Conservation (phyloP, 345 rosid species). For the Carallia pectinifolia region DNA sequence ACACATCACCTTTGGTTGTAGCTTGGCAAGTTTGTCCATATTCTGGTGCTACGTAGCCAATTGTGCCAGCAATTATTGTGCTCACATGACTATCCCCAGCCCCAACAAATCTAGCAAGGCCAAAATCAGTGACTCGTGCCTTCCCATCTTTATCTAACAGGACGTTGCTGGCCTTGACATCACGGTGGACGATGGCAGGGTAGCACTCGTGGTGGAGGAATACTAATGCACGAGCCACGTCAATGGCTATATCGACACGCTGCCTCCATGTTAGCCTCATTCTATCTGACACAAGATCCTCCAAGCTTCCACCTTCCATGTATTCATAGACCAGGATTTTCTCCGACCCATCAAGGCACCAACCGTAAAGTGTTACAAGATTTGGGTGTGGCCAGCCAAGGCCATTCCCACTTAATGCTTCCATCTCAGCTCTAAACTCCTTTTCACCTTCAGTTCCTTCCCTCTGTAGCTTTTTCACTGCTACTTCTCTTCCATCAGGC, state of each 20-base stretch:
- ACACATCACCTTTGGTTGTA: conserved; percentile 91
- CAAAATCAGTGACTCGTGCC: conserved; percentile 86
- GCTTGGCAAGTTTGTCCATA: conserved; percentile 95
- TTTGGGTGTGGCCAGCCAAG: conserved; percentile 93
- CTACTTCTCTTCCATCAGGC: conserved; percentile 84
- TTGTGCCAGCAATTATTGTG: conserved; percentile 85
- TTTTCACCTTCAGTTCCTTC: conserved; percentile 85
- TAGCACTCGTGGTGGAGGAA: conserved; percentile 90
- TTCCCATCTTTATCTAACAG: conserved; percentile 63
- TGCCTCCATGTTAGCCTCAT: conserved; percentile 55
- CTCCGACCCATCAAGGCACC: conserved; percentile 78
- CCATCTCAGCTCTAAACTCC: conserved; percentile 92
- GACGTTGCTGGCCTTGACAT: conserved; percentile 94
- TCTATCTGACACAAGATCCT: conserved; percentile 69
- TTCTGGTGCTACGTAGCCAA: conserved; percentile 94
- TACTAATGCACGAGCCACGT: conserved; percentile 67
- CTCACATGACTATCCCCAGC: conserved; percentile 84
- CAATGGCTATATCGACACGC: conserved; percentile 62
- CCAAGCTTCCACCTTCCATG: conserved; percentile 89
- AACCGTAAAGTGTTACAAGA: conserved; percentile 83
- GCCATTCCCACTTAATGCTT: conserved; percentile 69
- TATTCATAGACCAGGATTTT: conserved; percentile 81
- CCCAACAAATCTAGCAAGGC: conserved; percentile 73
- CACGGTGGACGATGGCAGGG: conserved; percentile 86
- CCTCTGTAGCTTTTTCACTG: conserved; percentile 84